Evolutionary conservation across 306 rosid species (phyloP).

Genomic region (Cicer yamashitae): DNA sequence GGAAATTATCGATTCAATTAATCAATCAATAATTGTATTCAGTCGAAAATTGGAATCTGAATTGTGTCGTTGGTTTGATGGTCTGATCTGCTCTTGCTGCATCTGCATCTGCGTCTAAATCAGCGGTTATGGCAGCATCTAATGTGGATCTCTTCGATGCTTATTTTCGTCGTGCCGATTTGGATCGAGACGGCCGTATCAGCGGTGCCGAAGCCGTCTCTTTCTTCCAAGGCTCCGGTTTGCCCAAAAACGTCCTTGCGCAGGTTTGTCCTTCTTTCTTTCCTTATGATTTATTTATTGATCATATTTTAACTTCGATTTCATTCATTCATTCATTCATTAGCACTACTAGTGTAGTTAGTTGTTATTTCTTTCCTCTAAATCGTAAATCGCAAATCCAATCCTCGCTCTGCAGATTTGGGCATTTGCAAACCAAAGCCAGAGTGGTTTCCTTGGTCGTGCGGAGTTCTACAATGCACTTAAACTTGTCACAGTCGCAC

Average conservation of each 20-base stretch:
- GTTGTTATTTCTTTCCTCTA: background rate
- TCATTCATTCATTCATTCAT: background rate
- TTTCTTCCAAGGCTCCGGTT: conserved; percentile 94
- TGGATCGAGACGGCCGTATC: conserved; percentile 96
- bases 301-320: background rate
- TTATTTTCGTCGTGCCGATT: conserved; percentile 92
- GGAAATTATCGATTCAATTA: conserved; percentile 33
- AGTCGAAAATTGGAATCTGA: background rate
- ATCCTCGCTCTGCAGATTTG: conserved; percentile 70
- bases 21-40: background rate
- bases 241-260: conserved; percentile 83
- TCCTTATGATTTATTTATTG: background rate
- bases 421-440: conserved; percentile 79
- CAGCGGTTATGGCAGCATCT: conserved; percentile 74
- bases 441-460: conserved; percentile 81
- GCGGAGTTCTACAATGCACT: conserved; percentile 97
- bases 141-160: conserved; percentile 97
- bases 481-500: conserved; percentile 97
- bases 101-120: background rate
- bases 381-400: conserved; percentile 11
- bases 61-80: background rate
- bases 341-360: conserved; percentile 3
- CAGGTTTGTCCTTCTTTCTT: conserved; percentile 58
- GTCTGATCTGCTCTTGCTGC: conserved; percentile 1
- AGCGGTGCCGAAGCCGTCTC: conserved; percentile 93